These are phyloP conservation scores for Trichoderma koningiopsis DNA, from an alignment of 2,329 filamentous ascomycete genomes.

Conservation along the genomic window DNA sequence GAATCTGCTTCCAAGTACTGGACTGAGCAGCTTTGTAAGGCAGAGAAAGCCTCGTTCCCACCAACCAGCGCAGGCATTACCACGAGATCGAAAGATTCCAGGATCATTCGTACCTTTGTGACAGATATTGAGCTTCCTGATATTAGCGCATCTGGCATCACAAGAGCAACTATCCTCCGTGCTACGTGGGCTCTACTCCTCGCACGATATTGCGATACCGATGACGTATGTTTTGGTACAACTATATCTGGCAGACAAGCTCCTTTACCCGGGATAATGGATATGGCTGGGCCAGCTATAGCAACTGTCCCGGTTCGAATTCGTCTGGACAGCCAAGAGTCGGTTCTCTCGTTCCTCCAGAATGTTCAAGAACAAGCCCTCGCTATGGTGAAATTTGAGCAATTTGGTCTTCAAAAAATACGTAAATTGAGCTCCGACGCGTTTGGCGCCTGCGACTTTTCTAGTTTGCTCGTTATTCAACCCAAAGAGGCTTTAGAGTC, in stretches of 20 bases:
- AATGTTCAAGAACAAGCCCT: slow-evolving; percentile 25
- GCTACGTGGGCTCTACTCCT: slow-evolving; percentile 40
- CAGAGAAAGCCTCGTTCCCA: slow-evolving; percentile 11
- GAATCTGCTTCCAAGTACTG: slow-evolving; percentile 7
- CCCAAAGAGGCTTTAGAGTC: not conserved
- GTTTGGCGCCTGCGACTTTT: slow-evolving; percentile 29
- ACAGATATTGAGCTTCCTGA: slow-evolving; percentile 5
- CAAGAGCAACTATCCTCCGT: slow-evolving; percentile 31
- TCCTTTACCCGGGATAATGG: slow-evolving; percentile 26
- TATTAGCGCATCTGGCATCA: slow-evolving; percentile 13
- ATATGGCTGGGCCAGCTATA: slow-evolving; percentile 27
- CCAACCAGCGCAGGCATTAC: not conserved
- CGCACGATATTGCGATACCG: slow-evolving; percentile 39
- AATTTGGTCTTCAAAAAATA: slow-evolving; percentile 32
- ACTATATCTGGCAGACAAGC: slow-evolving; percentile 30
- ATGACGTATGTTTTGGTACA: slow-evolving; percentile 29
- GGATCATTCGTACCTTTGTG: not conserved
- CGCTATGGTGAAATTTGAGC: slow-evolving; percentile 29
- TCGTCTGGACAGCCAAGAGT: not conserved
- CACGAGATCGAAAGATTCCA: not conserved
- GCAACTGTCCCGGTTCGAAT: slow-evolving; percentile 21
- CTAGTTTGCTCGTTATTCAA: slow-evolving; percentile 29
- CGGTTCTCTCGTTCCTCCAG: slow-evolving; percentile 9
- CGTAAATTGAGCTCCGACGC: slow-evolving; percentile 23
- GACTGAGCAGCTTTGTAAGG: slow-evolving; percentile 1